phyloP scores from a whole-genome alignment of 2,329 filamentous ascomycete genomes.

The Talaromyces sp. region DNA sequence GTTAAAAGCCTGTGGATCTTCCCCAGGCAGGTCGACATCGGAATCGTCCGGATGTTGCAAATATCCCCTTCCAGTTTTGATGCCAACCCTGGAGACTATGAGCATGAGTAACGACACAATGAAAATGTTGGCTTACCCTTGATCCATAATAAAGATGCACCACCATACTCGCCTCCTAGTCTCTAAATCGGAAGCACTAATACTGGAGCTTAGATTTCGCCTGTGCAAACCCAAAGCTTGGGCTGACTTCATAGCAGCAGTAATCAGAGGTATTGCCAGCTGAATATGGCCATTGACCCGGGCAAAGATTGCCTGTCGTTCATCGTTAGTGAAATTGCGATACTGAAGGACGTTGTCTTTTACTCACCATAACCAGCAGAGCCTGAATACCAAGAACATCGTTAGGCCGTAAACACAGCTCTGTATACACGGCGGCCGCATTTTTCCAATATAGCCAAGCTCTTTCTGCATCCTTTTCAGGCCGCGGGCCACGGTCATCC shows the following conservation, averaged over 20 bases:
- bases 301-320: constrained; percentile 68
- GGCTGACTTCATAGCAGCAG: constrained; percentile 79
- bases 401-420: constrained; percentile 87
- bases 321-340: background rate
- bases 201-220: constrained; percentile 77
- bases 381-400: constrained; percentile 91
- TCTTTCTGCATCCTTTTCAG: constrained; percentile 82
- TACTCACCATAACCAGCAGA: constrained; percentile 71
- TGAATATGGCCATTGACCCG: constrained; percentile 93
- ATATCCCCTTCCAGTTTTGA: constrained; percentile 64
- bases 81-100: constrained; percentile 52
- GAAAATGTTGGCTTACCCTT: constrained; percentile 49
- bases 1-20: constrained; percentile 73
- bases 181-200: constrained; percentile 86
- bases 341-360: no score
- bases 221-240: constrained; percentile 94
- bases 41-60: constrained; percentile 73
- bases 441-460: constrained; percentile 95
- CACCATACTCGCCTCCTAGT: constrained; percentile 74
- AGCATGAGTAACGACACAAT: background rate
- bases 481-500: constrained; percentile 85
- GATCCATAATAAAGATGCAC: constrained; percentile 69
- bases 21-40: constrained; percentile 87
- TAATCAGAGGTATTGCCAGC: constrained; percentile 80
- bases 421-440: constrained; percentile 83